These are phyloP conservation scores for Amanita fuliginea DNA, from an alignment of 768 basidiomycete genomes.

Conservation along the genomic window DNA sequence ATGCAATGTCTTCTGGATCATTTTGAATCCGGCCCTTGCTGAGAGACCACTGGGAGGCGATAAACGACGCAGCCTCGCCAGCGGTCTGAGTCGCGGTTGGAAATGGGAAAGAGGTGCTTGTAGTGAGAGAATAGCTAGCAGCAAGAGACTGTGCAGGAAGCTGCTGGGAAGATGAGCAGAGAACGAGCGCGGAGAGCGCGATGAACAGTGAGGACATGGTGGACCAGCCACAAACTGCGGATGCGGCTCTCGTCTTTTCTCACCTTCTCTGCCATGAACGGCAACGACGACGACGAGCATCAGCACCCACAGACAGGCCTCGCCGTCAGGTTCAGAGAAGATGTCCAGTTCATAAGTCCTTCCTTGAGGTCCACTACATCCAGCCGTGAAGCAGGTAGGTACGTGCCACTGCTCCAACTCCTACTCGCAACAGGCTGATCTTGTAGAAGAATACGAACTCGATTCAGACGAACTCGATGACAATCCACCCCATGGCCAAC, in stretches of 20 bases:
- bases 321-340: constrained; percentile 54
- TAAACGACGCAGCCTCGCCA: constrained; percentile 34
- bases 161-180: constrained; percentile 15
- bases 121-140: constrained; percentile 40
- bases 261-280: neutral
- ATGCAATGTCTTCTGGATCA: constrained; percentile 40
- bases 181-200: constrained; percentile 4
- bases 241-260: neutral
- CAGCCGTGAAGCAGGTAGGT: constrained; percentile 77
- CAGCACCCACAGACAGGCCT: constrained; percentile 21
- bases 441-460: constrained; percentile 61
- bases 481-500: constrained; percentile 17
- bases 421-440: neutral
- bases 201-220: neutral
- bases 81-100: constrained; percentile 49
- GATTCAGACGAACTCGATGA: constrained; percentile 79
- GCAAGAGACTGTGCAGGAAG: constrained; percentile 29
- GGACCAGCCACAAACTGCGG: constrained; percentile 7
- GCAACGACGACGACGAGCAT: constrained; percentile 23
- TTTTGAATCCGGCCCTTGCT: constrained; percentile 52
- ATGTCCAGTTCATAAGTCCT: constrained; percentile 58
- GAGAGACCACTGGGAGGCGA: constrained; percentile 50
- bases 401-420: constrained; percentile 12
- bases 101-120: constrained; percentile 54
- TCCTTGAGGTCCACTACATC: constrained; percentile 60